Evolutionary conservation across 2,329 filamentous ascomycete genomes (phyloP).

Genomic region (Endocalyx cinctus): DNA sequence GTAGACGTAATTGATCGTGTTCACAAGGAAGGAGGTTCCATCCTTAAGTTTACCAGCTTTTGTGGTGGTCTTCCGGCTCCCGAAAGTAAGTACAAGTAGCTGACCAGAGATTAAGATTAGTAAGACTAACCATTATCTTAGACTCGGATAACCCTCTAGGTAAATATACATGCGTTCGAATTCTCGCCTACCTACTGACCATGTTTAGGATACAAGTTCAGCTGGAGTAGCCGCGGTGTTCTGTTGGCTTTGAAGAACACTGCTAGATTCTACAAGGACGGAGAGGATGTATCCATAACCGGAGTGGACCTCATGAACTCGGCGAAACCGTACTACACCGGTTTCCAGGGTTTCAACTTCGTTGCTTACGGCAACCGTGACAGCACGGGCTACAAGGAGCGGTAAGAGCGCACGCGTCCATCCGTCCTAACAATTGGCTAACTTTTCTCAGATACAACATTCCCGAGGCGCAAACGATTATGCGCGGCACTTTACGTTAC

Average conservation of each 20-base stretch:
- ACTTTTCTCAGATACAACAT: conserved; percentile 86
- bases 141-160: conserved; percentile 73
- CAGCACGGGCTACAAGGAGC: conserved; percentile 79
- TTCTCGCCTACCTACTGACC: no score
- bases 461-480: conserved; percentile 82
- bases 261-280: conserved; percentile 79
- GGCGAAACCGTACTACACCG: conserved; percentile 88
- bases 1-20: conserved; percentile 85
- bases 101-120: neutral
- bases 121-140: neutral
- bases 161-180: no score
- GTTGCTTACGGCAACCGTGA: conserved; percentile 94
- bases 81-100: neutral
- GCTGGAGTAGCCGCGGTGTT: conserved; percentile 70
- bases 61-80: conserved; percentile 65
- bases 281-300: conserved; percentile 64
- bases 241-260: conserved; percentile 80
- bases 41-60: conserved; percentile 75
- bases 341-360: conserved; percentile 61
- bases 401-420: neutral
- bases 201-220: conserved; percentile 98
- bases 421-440: neutral
- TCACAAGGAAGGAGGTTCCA: conserved; percentile 82
- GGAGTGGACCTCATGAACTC: conserved; percentile 71
- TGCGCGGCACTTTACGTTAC: conserved; percentile 82